A percentile compares a stretch with the other conserved stretches of the same genome.
These are phyloP conservation scores for Aspergillus ruber DNA, from an alignment of 2,329 filamentous ascomycete species.

Conservation along the genomic window DNA sequence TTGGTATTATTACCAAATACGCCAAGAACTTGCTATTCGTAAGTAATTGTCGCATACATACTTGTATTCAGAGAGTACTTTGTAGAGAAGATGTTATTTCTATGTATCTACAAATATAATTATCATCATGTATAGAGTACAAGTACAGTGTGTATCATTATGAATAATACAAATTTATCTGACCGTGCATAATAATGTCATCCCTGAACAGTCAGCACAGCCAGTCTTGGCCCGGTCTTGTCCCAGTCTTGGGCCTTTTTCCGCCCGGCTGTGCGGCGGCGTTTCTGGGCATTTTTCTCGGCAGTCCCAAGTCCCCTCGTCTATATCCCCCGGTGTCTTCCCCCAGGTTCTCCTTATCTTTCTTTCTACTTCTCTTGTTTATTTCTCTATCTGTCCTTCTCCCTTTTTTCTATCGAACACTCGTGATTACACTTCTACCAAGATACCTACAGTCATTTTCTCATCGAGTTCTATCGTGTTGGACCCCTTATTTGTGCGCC, in stretches of 20 bases:
- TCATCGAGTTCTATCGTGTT: too few relatives aligned
- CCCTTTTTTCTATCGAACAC: constrained; percentile 3
- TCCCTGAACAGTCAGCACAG: not conserved
- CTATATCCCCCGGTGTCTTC: constrained; percentile 2
- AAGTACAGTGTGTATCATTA: not conserved
- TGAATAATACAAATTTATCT: not conserved
- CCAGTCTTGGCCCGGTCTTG: constrained; percentile 32
- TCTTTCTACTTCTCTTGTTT: constrained; percentile 6
- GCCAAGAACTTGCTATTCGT: not conserved
- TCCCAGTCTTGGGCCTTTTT: constrained; percentile 21
- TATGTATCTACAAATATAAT: not conserved
- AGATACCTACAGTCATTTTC: too few relatives aligned
- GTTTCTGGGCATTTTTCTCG: constrained; percentile 29
- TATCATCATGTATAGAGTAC: not conserved
- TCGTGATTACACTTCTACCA: too few relatives aligned
- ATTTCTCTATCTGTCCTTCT: constrained; percentile 4
- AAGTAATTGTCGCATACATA: too few relatives aligned
- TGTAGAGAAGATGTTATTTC: not conserved
- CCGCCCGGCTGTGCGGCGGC: constrained; percentile 26
- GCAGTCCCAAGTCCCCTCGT: not conserved
- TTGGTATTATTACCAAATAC: not conserved
- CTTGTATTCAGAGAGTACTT: too few relatives aligned
- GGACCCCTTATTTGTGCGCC: too few relatives aligned
- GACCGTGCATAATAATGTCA: too few relatives aligned
- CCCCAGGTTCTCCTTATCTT: constrained; percentile 3